Evolutionary conservation across 2,329 filamentous ascomycete genomes (phyloP), one percentile per base, ranked within the genome.

Genomic region (Xylariaceae sp.): DNA sequence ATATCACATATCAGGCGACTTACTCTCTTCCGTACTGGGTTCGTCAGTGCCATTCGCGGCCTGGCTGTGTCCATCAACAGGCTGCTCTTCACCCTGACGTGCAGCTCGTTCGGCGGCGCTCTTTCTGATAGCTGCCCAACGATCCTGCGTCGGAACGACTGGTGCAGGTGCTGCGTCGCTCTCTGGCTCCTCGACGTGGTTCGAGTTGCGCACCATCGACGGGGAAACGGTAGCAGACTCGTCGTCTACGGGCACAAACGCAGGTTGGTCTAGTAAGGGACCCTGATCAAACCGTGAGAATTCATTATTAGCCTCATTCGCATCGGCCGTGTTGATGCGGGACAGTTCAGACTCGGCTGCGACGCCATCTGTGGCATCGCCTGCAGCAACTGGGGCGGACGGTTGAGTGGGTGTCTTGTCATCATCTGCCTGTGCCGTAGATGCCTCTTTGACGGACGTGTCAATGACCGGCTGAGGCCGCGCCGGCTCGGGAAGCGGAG

Each of bases 121-220:
- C 78, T 91, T 92, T 62, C 91, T 84, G 62, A 97, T 96, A 72
- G 95, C 90, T 0, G 92, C 92, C 94, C 94, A 99, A 52, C 92
- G 85, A 68, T 96, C 91, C 60, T 87, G 79, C 34, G 75, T 73
- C 3, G 76, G 75, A 6, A 70, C 60, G 0, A 62, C 51, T 27
- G 68, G 66, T 2, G 68, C 65, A 30, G 70, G 67, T 31, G 70
- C 60, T 32, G 67, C 64, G 35, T 65, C 61, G 45, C 69, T 63
- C n/a, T 68, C 62, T 56, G 66, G 63, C 45, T 64, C 60, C n/a
- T 68, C 60, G 54, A 66, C 53, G 39, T 58, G 54, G 43, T 56
- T 61, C 7, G 57, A 52, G 55, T 74, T 73, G 27, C 79, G 74
- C 9, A 74, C 71, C 56, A 81, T 82, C 1, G 80, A 78, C 2